Percentiles rank a stretch among this genome's conserved stretches.
These are phyloP conservation scores for Fomitopsis palustris DNA, from an alignment of 1,284 basidiomycete species.

Conservation along the genomic window DNA sequence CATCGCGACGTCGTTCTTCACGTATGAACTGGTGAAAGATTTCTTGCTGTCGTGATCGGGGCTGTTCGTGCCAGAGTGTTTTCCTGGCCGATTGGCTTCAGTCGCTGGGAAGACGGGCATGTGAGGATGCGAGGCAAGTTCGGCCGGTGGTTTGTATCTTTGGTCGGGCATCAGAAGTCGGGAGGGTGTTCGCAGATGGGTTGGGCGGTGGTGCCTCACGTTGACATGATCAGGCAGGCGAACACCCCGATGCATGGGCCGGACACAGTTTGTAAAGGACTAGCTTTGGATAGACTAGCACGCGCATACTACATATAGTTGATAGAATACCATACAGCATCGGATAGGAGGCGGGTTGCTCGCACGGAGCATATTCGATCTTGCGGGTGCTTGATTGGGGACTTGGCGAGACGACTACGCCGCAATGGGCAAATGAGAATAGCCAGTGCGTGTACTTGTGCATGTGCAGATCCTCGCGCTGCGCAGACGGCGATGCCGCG, in stretches of 20 bases:
- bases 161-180: background rate
- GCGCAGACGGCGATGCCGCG: background rate
- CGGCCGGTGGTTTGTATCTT: background rate
- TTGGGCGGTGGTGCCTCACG: background rate
- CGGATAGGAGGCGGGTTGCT: background rate
- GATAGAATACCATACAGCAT: background rate
- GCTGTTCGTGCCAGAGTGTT: background rate
- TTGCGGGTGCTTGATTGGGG: background rate
- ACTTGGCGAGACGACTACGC: background rate
- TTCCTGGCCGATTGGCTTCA: background rate
- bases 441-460: background rate
- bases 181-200: background rate
- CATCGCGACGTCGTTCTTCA: conserved; percentile 85
- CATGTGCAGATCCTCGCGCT: background rate
- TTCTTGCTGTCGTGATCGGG: conserved; percentile 24
- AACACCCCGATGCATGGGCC: background rate
- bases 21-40: conserved; percentile 67
- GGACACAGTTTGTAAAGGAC: background rate
- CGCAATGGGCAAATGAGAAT: background rate
- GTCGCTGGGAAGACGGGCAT: background rate
- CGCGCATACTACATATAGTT: background rate
- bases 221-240: background rate
- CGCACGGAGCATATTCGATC: background rate
- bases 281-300: conserved; percentile 2
- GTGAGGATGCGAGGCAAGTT: background rate